A percentile compares a stretch with the other conserved stretches of the same genome.
Conservation (phyloP, 2,329 filamentous ascomycete genomes). For the Tolypocladium pustulatum region DNA sequence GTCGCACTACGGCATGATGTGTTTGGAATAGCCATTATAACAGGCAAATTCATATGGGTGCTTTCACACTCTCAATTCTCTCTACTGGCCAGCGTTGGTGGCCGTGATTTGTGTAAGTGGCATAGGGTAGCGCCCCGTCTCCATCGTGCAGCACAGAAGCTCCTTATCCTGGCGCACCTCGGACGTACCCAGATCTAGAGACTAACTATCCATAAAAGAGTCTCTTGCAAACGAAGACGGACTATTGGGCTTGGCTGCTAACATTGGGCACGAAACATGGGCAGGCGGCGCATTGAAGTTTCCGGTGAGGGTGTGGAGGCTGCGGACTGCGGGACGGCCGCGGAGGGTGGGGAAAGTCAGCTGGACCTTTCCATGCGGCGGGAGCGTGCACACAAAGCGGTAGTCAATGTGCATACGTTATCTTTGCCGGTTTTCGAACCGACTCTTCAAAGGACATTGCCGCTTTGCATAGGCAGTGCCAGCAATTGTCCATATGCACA, state of each 20-base stretch:
- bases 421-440: background rate
- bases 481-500: background rate
- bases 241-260: background rate
- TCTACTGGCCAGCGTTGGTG: background rate
- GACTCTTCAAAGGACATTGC: no score
- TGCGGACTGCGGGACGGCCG: background rate
- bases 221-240: background rate
- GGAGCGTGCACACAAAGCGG: background rate
- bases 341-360: background rate
- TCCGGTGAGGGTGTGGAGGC: background rate
- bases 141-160: background rate
- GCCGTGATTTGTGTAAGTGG: background rate
- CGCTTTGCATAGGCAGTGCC: background rate
- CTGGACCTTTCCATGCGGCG: background rate
- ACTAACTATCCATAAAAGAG: background rate
- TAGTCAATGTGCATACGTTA: background rate
- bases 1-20: background rate
- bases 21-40: background rate
- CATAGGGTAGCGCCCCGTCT: background rate
- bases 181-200: background rate
- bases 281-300: background rate
- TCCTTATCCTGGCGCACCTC: background rate
- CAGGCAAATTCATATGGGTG: background rate
- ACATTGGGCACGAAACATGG: no score
- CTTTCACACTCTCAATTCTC: background rate